These are phyloP conservation scores for Dioscorea zingiberensis DNA, from an alignment of 106 monocot genomes.

Conservation along the genomic window DNA sequence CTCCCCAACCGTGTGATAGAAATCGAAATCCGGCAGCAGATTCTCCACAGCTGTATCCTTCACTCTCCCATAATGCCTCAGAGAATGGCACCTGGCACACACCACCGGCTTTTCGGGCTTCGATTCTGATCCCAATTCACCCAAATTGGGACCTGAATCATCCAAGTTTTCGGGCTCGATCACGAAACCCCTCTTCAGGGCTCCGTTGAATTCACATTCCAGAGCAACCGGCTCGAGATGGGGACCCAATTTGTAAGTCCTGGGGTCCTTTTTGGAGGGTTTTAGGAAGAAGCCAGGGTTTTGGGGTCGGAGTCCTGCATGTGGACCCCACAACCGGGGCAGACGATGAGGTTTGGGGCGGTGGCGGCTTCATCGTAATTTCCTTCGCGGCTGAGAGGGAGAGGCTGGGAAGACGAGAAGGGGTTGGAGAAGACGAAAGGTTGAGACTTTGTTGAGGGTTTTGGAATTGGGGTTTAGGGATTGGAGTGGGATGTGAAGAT, in stretches of 20 bases:
- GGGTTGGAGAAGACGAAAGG: conserved; percentile 10
- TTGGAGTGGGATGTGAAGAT: too few species aligned
- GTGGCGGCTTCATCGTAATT: conserved; percentile 26
- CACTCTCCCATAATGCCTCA: conserved; percentile 83
- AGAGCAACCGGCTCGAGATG: conserved; percentile 26
- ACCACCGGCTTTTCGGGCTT: conserved; percentile 55
- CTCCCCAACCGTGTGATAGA: conserved; percentile 60
- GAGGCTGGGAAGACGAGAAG: conserved; percentile 4
- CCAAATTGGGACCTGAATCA: too few species aligned
- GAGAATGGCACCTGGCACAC: conserved; percentile 92
- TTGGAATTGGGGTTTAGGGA: too few species aligned
- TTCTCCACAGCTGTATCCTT: conserved; percentile 61
- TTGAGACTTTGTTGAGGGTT: too few species aligned
- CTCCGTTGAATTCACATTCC: background rate
- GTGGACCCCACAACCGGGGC: conserved; percentile 87
- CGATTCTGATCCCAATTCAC: too few species aligned
- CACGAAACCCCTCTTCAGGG: background rate
- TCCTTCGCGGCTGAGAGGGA: conserved; percentile 30
- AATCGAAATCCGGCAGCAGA: conserved; percentile 89
- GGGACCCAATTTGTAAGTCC: conserved; percentile 34
- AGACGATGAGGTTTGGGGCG: conserved; percentile 29
- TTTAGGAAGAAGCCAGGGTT: conserved; percentile 72
- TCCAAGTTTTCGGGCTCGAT: too few species aligned
- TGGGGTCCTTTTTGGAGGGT: too few species aligned
- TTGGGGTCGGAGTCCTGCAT: conserved; percentile 66